Base-by-base conservation (phyloP, 495 filamentous ascomycete genomes). In the Aspergillus ellipticus region DNA sequence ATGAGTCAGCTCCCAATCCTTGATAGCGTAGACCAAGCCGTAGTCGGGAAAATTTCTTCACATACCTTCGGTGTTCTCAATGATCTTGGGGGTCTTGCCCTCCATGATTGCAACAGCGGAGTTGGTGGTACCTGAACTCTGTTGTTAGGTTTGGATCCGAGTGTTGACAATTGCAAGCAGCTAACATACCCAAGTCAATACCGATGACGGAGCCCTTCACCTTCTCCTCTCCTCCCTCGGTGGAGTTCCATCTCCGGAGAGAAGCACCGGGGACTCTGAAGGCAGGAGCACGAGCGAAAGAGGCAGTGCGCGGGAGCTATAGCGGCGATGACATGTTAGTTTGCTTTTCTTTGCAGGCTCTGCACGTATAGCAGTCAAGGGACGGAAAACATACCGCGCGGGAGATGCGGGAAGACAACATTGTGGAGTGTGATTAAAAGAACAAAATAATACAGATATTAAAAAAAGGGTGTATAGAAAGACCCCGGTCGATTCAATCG, bases 91-190 rank as follows among this genome's bases (percentile, higher is more conserved):
- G 20, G 80, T 73, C 80, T 94, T 96, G 69, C 94, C 94, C 82
- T 98, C 94, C 90, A 97, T 96, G 50, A 97, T 78, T 64, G 92
- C 92, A 52, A 98, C 94, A 46, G 94, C 94, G 31, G 94, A 97
- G 84, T 98, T 98, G 61, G 94, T 98, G 70, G 94, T 98, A 65
- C 90, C 89, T 94, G 55, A 26, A 20, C 11, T 19, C 31, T 31
- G 22, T 2, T 49, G 57, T 65, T 67, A 71, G 72, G 60, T 62
- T 55, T 63, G 33, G 37, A 13, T 2, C 22, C 42, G 3, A 22
- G 20, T 49, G 56, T 28, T 49, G 15, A 47, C 33, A 29, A 58
- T 57, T 57, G 42, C 33, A 35, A 6, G 17, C 16, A 57, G 42
- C 54, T 16, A 51, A 83, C 89, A 73, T 84, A 93, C 94, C 94